These are phyloP conservation scores for Nicotiana attenuata DNA, from an alignment of 257 asterid genomes.

Conservation along the genomic window DNA sequence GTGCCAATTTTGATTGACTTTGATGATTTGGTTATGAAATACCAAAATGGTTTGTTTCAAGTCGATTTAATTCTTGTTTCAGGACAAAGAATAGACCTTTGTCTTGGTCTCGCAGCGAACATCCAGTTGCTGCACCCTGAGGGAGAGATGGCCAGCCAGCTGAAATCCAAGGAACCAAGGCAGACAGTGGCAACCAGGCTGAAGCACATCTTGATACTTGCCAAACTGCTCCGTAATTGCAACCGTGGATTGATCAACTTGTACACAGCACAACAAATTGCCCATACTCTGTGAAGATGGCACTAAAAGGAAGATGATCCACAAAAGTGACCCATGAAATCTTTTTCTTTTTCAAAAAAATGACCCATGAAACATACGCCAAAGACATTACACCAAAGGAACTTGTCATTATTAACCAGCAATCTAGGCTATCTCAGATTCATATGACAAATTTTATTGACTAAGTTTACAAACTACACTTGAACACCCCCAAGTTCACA, in stretches of 20 bases:
- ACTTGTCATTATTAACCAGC: neutral
- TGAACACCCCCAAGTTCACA: neutral
- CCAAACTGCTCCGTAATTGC: slow-evolving; percentile 22
- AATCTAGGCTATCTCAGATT: neutral
- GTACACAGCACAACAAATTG: slow-evolving; percentile 18
- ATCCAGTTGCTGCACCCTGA: neutral
- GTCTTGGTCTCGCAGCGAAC: slow-evolving; percentile 57
- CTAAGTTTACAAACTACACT: neutral
- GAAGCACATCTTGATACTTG: slow-evolving; percentile 20
- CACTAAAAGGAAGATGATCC: neutral
- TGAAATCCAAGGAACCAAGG: slow-evolving; percentile 28
- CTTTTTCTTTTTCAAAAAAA: neutral
- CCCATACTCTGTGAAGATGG: slow-evolving; percentile 19
- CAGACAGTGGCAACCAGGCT: slow-evolving; percentile 32
- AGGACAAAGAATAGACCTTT: neutral
- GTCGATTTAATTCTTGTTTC: neutral
- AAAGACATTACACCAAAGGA: neutral
- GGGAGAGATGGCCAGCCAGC: slow-evolving; percentile 8
- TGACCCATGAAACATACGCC: neutral
- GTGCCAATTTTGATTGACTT: neutral
- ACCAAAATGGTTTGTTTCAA: neutral
- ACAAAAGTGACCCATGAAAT: neutral
- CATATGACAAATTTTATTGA: too few species aligned
- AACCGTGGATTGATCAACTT: slow-evolving; percentile 33
- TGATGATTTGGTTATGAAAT: neutral